Base-by-base conservation (phyloP, 352 stramenopile species). In the Pythium phragmitis region DNA sequence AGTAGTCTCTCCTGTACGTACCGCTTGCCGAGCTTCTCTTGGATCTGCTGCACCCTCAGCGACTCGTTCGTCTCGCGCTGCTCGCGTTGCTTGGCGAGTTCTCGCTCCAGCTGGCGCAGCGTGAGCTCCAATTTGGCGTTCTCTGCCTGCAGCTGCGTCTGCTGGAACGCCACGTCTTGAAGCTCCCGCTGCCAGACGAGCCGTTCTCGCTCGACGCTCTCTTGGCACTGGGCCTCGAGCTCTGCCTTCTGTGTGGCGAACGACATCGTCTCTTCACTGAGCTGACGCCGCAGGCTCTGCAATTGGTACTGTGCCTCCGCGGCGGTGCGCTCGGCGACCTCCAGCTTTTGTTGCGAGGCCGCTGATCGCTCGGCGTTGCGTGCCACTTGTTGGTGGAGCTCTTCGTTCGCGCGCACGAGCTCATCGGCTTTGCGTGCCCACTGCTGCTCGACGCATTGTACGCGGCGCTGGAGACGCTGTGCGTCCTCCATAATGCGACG, bases 111-210 rank as follows among this genome's bases (percentile, higher is more conserved):
- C 53, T 89, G 80, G 17, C 76, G 75, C 39, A 89, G 67, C 19
- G 61, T 72, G 17, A 87, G 59, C 33, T 91, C 77, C n/a, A 85
- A 72, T 55, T 90, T 91, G 48, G 63, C 63, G 36, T 83, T 75
- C 42, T 89, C 80, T 0, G 75, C 47, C 58, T 87, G 72, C 23
- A 88, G 67, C 21, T 80, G 36, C 13, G 71, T 78, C 39, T 89
- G 75, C 11, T 73, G 70, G 55, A 86, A 80, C 33, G 59, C 68
- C 42, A 68, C 70, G 58, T 87, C 80, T 30, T 87, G 58, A 6
- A 87, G 63, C 67, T 91, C 80, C 23, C 74, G 76, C 52, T 85
- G 73, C 73, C 75, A 89, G 8, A 88, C 68, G 3, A 85, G 64
- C 26, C 82, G 75, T 53, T 91, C 80, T 16, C 73, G 75, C 28